A percentile compares a stretch with the other conserved stretches of the same genome.
Evolutionary conservation across 2,329 filamentous ascomycete species (phyloP).

Genomic region (Ceratocystis diversiconidia): DNA sequence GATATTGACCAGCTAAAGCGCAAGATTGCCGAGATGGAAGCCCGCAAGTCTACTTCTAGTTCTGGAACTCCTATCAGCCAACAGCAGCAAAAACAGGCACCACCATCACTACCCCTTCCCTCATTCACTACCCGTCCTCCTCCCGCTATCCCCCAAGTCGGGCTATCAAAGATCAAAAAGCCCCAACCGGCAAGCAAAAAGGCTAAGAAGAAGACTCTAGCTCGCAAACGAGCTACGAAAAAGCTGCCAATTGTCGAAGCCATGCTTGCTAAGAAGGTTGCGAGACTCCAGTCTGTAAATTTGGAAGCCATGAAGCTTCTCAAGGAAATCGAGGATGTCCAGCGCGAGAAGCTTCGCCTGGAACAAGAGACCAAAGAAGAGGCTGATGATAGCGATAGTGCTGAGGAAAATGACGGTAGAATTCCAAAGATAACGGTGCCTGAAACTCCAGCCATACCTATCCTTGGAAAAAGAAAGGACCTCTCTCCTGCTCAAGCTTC

Average conservation of each 20-base stretch:
- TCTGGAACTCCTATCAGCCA: slow-evolving; percentile 1
- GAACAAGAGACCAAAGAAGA: background rate
- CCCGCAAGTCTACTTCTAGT: slow-evolving; percentile 30
- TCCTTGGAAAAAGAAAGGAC: background rate
- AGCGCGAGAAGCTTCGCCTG: slow-evolving; percentile 6
- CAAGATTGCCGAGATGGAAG: slow-evolving; percentile 44
- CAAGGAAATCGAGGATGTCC: slow-evolving; percentile 15
- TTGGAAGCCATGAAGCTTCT: slow-evolving; percentile 12
- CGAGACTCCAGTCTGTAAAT: slow-evolving; percentile 13
- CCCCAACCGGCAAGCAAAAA: background rate
- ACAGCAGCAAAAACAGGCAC: background rate
- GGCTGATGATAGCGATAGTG: background rate
- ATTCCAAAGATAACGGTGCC: background rate
- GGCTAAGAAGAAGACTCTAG: background rate
- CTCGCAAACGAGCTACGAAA: slow-evolving; percentile 23
- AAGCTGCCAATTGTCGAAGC: slow-evolving; percentile 22
- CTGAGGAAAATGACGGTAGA: background rate
- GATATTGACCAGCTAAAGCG: slow-evolving; percentile 48
- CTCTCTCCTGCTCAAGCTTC: background rate
- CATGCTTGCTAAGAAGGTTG: slow-evolving; percentile 23
- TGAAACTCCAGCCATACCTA: background rate
- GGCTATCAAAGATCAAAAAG: background rate
- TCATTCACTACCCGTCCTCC: background rate
- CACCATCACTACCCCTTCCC: background rate
- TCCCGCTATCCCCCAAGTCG: background rate